Base-by-base conservation (phyloP, 2,329 filamentous ascomycete genomes). In the Fonsecaea erecta region DNA sequence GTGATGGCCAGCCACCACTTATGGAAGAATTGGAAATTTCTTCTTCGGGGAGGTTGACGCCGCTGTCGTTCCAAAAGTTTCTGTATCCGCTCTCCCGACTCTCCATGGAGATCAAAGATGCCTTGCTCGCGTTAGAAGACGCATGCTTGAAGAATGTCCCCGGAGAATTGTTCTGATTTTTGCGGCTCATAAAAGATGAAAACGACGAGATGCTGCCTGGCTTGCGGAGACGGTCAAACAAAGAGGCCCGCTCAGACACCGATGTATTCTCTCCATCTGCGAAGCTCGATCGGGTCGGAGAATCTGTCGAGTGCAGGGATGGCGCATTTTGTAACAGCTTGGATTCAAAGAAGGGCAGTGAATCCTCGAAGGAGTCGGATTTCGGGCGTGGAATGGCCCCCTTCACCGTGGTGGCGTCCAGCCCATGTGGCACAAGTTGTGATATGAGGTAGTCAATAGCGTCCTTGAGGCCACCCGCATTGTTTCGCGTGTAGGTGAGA, bases 41-140 rank as follows among this genome's bases (percentile, higher is more conserved):
- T 70, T 97, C 92, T 74, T 97, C 94, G 68, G 91, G 85, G 71
- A 97, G 87, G 77, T 97, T 97, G 75, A 97, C 93, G 73, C 93
- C 94, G 75, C 92, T 96, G 77, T 98, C 94, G 77, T 97, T 97
- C 94, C 94, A 98, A 68, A 93, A 93, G 80, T 97, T 97, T 78
- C 93, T 91, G 78, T 97, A 96, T 72, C 92, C 92, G 81, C 93
- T 97, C 76, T 94, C 91, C 37, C 93, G 93, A 55, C 93, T 97
- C 80, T 98, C 94, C 77, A 97, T 93, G 68, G 93, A 97, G 72
- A 96, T 93, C 71, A 98, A 88, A 35, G 94, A 97, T 55, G 94
- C 95, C 81, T 96, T 97, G 71, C 94, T 97, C 62, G 91, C 90
- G 74, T 94, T 94, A 81, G 83, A 90, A 26, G 90, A 93, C 66